These are phyloP conservation scores for Pyrenopolyporus hunteri DNA, from an alignment of 495 filamentous ascomycete species.

Conservation along the genomic window DNA sequence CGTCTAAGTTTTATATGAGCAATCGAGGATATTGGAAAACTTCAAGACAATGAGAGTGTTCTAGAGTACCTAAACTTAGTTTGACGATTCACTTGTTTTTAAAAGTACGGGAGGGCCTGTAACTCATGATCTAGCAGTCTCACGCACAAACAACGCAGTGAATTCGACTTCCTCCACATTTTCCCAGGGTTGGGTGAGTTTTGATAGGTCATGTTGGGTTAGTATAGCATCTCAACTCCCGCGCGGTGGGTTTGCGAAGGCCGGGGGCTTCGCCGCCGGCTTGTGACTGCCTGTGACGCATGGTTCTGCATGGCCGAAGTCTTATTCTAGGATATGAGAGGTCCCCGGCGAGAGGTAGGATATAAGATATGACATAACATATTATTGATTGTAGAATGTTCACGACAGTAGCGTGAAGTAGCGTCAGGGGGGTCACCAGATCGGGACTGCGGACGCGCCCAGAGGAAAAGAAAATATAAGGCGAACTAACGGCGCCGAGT, in stretches of 20 bases:
- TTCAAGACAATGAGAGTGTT: slow-evolving; percentile 18
- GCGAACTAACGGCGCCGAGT: slow-evolving; percentile 24
- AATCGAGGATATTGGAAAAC: slow-evolving; percentile 6
- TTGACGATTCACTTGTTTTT: slow-evolving; percentile 4
- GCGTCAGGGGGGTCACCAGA: slow-evolving; percentile 6
- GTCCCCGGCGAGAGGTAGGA: slow-evolving; percentile 15
- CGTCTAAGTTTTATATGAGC: slow-evolving; percentile 7
- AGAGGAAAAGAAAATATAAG: background rate
- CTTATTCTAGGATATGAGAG: slow-evolving; percentile 22
- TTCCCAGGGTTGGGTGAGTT: slow-evolving; percentile 7
- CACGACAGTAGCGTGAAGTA: background rate
- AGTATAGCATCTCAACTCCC: slow-evolving; percentile 14
- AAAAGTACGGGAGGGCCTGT: slow-evolving; percentile 1
- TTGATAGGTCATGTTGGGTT: slow-evolving; percentile 29
- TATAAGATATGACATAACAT: slow-evolving; percentile 28
- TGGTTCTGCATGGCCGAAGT: slow-evolving; percentile 7
- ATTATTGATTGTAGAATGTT: slow-evolving; percentile 5
- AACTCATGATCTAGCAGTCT: slow-evolving; percentile 9
- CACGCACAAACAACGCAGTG: slow-evolving; percentile 32
- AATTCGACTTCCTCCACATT: slow-evolving; percentile 3
- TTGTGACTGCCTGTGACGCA: slow-evolving; percentile 8
- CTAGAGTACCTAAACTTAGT: slow-evolving; percentile 25
- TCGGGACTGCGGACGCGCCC: slow-evolving; percentile 13
- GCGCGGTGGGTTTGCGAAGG: slow-evolving; percentile 8
- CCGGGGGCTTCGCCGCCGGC: slow-evolving; percentile 17